A percentile compares a stretch with the other conserved stretches of the same genome.
These are phyloP conservation scores for Cinchona pubescens DNA, from an alignment of 257 asterid species.

Conservation along the genomic window DNA sequence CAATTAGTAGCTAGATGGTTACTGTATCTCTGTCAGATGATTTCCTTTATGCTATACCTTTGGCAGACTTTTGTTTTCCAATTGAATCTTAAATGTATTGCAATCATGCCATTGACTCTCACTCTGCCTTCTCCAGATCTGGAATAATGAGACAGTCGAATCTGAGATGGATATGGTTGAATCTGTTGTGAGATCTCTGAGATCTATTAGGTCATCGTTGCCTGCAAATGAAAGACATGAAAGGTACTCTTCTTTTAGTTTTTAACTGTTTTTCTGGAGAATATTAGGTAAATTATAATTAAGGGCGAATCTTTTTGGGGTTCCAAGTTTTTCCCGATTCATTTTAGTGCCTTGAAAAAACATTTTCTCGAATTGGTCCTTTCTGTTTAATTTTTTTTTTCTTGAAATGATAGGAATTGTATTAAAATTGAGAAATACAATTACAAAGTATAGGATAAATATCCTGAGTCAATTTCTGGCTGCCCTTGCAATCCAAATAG, in stretches of 20 bases:
- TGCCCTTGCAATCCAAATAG: too few relatives aligned
- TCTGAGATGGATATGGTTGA: conserved; percentile 67
- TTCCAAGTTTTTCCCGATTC: too few relatives aligned
- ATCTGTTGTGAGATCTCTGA: conserved; percentile 62
- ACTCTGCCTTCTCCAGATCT: conserved; percentile 43
- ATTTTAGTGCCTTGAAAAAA: not conserved
- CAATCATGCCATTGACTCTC: conserved; percentile 6
- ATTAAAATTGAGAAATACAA: too few relatives aligned
- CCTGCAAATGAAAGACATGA: conserved; percentile 68
- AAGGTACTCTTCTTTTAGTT: conserved; percentile 39
- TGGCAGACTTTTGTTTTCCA: not conserved
- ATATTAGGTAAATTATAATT: not conserved
- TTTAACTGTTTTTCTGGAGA: not conserved
- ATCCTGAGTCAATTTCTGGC: too few relatives aligned
- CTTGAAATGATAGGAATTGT: too few relatives aligned
- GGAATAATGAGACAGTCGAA: conserved; percentile 72
- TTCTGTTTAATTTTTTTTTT: too few relatives aligned
- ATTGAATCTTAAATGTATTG: not conserved
- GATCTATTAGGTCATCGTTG: conserved; percentile 71
- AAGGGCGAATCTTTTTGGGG: not conserved
- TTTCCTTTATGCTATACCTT: not conserved
- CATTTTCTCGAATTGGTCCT: not conserved
- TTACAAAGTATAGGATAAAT: too few relatives aligned
- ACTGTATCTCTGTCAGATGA: not conserved
- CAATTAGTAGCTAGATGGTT: not conserved